Evolutionary conservation across 1,284 basidiomycete species (phyloP), one percentile per base, ranked within the genome.

Genomic region (Chalciporus sp.): DNA sequence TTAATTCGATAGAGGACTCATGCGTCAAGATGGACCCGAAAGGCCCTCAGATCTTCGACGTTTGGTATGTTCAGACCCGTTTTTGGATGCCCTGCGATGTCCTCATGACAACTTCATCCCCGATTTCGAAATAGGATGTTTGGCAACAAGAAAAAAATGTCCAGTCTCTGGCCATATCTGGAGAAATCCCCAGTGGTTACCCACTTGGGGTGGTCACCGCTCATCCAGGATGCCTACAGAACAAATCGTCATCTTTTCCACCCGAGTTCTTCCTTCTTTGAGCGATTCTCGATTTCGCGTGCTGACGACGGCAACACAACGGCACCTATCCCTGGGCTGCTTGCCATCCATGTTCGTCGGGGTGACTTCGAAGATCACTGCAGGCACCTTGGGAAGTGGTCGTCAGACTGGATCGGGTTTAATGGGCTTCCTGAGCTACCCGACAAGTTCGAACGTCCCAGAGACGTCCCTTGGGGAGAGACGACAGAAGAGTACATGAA

Each of bases 351-450:
- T 57, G 62, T 86, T 26, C 80, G 85, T 1, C 71, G 84, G 17
- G 85, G 85, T 3, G 85, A 86, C 64, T 88, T 79, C 62, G 53
- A 73, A 41, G 61, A 70, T 3, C 83, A 85, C 58, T 86, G 85
- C 56, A 37, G 57, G 1, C 64, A 73, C 53, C 75, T 86, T 23
- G 73, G 72, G 0, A 59, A 69, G 27, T 81, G 75, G 71, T 60
- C 56, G 2, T 65, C 77, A 4, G 64, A 66, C 16, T 79, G 71
- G 68, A 67, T 72, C 20, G 76, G 74, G 7, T 78, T 76, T 67
- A 74, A 67, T 71, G 72, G 68, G 57, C 72, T 78, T 57, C 73
- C 72, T 2, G 69, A 62, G 48, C 71, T 74, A 14, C 64, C 55
- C 4, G 77, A 80, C 62, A 64, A 58, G 23, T 76, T 75, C 54